These are phyloP conservation scores for Pyricularia sp. DNA, from an alignment of 2,329 filamentous ascomycete species.

Conservation along the genomic window DNA sequence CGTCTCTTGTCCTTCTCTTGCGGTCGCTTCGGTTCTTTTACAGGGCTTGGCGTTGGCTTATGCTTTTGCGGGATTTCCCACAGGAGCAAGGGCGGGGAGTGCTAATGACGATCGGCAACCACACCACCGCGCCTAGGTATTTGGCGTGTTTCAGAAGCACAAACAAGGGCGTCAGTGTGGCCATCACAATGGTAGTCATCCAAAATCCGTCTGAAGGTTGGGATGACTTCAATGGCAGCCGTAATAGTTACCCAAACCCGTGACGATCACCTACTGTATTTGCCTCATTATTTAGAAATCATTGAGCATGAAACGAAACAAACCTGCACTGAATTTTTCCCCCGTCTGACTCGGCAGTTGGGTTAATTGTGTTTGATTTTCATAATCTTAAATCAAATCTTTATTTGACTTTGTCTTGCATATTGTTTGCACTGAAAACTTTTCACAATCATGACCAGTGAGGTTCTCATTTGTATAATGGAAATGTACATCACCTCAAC, in stretches of 20 bases:
- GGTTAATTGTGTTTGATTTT: neutral
- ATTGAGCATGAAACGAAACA: neutral
- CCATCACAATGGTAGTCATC: neutral
- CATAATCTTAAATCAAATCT: neutral
- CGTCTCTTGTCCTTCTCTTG: too few relatives aligned
- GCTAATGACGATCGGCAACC: neutral
- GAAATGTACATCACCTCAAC: too few relatives aligned
- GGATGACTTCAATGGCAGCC: neutral
- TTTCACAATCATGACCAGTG: neutral
- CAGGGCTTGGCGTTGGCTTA: neutral
- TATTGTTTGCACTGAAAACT: neutral
- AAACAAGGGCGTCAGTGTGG: neutral
- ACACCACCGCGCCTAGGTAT: neutral
- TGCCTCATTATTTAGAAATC: neutral
- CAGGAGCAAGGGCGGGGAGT: neutral
- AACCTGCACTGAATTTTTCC: neutral
- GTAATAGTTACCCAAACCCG: neutral
- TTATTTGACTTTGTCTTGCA: neutral
- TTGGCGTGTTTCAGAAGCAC: slow-evolving; percentile 1
- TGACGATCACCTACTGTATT: neutral
- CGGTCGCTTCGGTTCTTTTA: neutral
- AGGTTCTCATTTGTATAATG: neutral
- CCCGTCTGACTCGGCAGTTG: neutral
- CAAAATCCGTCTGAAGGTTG: neutral
- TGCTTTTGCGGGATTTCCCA: neutral